Conservation (phyloP, 202 grass and related monocot species). For the Miscanthus sacchariflorus region DNA sequence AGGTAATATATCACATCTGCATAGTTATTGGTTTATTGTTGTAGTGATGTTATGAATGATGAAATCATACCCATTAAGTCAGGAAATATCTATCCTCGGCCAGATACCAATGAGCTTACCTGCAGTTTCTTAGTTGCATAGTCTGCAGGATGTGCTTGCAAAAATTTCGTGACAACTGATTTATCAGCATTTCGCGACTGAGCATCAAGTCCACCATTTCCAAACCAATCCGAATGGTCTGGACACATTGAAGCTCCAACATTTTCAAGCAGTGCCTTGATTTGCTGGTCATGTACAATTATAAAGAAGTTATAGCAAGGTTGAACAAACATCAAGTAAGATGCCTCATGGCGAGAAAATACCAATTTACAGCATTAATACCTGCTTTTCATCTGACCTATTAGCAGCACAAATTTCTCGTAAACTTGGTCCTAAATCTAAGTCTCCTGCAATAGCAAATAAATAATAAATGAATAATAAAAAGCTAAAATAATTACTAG, state of each 20-base stretch:
- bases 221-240: slow-evolving; percentile 86
- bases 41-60: background rate
- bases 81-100: slow-evolving; percentile 23
- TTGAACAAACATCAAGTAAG: slow-evolving; percentile 42
- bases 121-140: slow-evolving; percentile 96
- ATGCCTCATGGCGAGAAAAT: slow-evolving; percentile 27
- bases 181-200: slow-evolving; percentile 75
- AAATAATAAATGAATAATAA: slow-evolving; percentile 34
- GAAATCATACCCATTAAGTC: background rate
- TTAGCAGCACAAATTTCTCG: slow-evolving; percentile 91
- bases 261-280: slow-evolving; percentile 87
- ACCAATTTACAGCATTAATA: slow-evolving; percentile 44
- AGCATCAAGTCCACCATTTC: slow-evolving; percentile 58
- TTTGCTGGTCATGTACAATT: slow-evolving; percentile 69
- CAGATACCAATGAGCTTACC: slow-evolving; percentile 51
- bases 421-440: slow-evolving; percentile 82
- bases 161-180: slow-evolving; percentile 80
- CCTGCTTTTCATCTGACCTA: slow-evolving; percentile 97
- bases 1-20: slow-evolving; percentile 40
- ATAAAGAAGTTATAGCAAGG: slow-evolving; percentile 31
- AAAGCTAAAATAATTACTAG: slow-evolving; percentile 2
- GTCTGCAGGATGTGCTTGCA: slow-evolving; percentile 87
- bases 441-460: slow-evolving; percentile 52
- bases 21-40: slow-evolving; percentile 9
- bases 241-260: slow-evolving; percentile 97